A percentile compares a stretch with the other conserved stretches of the same genome.
Evolutionary conservation across 2,329 filamentous ascomycete genomes (phyloP).

Genomic region (Cadophora sp.): DNA sequence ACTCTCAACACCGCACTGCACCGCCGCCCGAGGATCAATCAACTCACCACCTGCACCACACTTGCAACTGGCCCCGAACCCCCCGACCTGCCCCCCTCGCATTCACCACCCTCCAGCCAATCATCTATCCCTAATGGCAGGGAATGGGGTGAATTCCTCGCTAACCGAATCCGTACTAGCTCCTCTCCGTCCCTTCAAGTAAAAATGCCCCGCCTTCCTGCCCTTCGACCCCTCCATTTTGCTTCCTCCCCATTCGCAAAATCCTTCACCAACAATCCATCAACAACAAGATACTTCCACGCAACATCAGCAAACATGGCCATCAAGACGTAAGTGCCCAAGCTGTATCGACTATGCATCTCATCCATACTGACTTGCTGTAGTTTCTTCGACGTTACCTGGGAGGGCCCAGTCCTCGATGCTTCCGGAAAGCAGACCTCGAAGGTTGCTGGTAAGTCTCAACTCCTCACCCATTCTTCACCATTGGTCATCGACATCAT

Average conservation of each 20-base stretch:
- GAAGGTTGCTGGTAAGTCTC: slow-evolving; percentile 64
- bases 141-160: slow-evolving; percentile 13
- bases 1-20: background rate
- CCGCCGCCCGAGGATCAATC: slow-evolving; percentile 5
- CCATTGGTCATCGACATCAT: slow-evolving; percentile 29
- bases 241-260: slow-evolving; percentile 45
- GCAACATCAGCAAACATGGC: slow-evolving; percentile 77
- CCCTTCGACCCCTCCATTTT: slow-evolving; percentile 52
- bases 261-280: slow-evolving; percentile 47
- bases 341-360: slow-evolving; percentile 30
- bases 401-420: slow-evolving; percentile 75
- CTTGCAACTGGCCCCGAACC: background rate
- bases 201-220: slow-evolving; percentile 30
- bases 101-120: slow-evolving; percentile 8
- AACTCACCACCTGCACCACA: background rate
- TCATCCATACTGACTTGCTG: slow-evolving; percentile 27
- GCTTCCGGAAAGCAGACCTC: slow-evolving; percentile 61
- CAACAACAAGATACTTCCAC: slow-evolving; percentile 58
- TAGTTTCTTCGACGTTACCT: slow-evolving; percentile 75
- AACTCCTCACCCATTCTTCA: slow-evolving; percentile 8
- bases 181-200: slow-evolving; percentile 19
- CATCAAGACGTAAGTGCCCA: slow-evolving; percentile 68
- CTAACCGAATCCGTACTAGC: slow-evolving; percentile 21
- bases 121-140: background rate
- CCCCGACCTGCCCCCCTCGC: background rate